Conservation (phyloP, 371 early-diverging fungal genomes). For the Mucor irregularis region DNA sequence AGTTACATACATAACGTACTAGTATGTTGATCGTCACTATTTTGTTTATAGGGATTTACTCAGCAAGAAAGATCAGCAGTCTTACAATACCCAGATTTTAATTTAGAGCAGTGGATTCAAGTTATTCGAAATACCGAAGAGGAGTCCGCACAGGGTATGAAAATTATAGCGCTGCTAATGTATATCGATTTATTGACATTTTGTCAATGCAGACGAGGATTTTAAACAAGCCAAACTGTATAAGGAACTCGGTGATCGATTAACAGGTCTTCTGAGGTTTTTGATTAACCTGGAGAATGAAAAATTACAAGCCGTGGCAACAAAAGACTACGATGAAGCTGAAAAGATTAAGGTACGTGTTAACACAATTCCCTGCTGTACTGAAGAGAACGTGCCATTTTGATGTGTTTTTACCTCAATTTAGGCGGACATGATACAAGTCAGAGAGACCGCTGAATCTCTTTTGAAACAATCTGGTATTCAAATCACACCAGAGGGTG, state of each 20-base stretch:
- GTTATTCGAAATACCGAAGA: constrained; percentile 39
- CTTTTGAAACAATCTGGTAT: constrained; percentile 23
- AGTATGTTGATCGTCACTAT: too few species aligned
- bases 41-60: not conserved
- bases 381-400: too few species aligned
- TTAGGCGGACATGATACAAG: constrained; percentile 26
- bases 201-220: constrained; percentile 40
- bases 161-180: not conserved
- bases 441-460: constrained; percentile 14
- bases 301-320: constrained; percentile 62
- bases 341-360: constrained; percentile 65
- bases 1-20: too few species aligned
- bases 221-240: constrained; percentile 61
- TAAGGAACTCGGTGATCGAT: constrained; percentile 40
- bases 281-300: constrained; percentile 54
- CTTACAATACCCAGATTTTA: constrained; percentile 17
- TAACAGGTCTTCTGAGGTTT: constrained; percentile 47
- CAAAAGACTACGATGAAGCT: constrained; percentile 77
- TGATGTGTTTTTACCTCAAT: not conserved
- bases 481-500: constrained; percentile 25
- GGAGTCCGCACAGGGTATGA: constrained; percentile 40
- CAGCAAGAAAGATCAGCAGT: constrained; percentile 14
- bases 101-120: constrained; percentile 41
- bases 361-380: not conserved
- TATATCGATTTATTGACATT: too few species aligned